A percentile compares a stretch with the other conserved stretches of the same genome.
Conservation (phyloP, 129 eudicot genomes). For the Rutidosis leptorrhynchoides region DNA sequence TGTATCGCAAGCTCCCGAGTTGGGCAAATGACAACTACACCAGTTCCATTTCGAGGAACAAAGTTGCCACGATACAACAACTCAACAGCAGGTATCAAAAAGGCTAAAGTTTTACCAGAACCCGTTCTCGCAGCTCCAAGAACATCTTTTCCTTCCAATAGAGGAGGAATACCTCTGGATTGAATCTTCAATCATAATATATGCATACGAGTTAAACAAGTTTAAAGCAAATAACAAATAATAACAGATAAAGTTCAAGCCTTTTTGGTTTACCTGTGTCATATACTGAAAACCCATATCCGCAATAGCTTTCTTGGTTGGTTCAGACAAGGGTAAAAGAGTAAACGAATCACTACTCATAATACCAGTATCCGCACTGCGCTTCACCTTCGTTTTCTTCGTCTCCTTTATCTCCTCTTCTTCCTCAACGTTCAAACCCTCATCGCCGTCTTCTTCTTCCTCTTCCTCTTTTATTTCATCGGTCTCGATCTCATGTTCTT, state of each 20-base stretch:
- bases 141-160: conserved; percentile 81
- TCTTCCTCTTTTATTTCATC: conserved; percentile 1
- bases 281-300: conserved; percentile 57
- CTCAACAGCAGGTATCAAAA: conserved; percentile 84
- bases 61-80: conserved; percentile 50
- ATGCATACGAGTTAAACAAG: neutral
- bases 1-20: conserved; percentile 96
- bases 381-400: conserved; percentile 23
- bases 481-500: conserved; percentile 13
- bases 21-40: conserved; percentile 80
- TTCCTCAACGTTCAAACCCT: conserved; percentile 7
- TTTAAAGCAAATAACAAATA: neutral
- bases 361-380: conserved; percentile 50
- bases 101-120: conserved; percentile 95
- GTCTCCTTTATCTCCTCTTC: conserved; percentile 22
- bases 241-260: neutral
- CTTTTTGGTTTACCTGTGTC: conserved; percentile 66
- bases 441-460: neutral
- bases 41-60: conserved; percentile 87
- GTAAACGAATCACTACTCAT: conserved; percentile 60
- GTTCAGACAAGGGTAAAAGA: conserved; percentile 57
- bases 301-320: conserved; percentile 54
- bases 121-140: conserved; percentile 97
- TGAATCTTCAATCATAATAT: conserved; percentile 51
- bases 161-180: conserved; percentile 77